phyloP scores from a whole-genome alignment of 345 rosid genomes.

The Eutrema japonicum region DNA sequence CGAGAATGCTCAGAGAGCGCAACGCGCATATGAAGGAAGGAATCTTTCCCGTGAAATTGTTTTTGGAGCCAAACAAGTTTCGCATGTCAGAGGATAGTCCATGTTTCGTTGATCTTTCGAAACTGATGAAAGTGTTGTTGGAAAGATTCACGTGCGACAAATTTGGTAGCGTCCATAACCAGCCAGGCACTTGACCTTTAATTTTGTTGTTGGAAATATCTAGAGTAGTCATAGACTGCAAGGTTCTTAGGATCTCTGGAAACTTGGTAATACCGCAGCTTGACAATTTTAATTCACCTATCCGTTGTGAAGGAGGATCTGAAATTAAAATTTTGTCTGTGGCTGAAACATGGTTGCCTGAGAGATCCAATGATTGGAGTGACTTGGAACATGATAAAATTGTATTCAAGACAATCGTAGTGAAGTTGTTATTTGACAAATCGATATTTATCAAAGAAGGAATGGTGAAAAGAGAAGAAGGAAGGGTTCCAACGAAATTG shows the following conservation, averaged over 20 bases:
- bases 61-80: background rate
- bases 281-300: background rate
- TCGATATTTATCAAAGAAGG: background rate
- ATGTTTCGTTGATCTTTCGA: too few species aligned
- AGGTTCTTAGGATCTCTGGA: background rate
- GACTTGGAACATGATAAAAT: background rate
- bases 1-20: background rate
- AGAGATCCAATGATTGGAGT: background rate
- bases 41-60: background rate
- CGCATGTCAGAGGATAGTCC: too few species aligned
- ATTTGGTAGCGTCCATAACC: too few species aligned
- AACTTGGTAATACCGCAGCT: background rate
- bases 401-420: background rate
- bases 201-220: too few species aligned
- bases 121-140: too few species aligned
- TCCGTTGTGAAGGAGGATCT: background rate
- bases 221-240: too few species aligned
- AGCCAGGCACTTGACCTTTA: too few species aligned
- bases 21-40: constrained; percentile 3
- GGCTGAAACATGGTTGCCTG: background rate
- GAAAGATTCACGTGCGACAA: too few species aligned
- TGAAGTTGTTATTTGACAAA: background rate
- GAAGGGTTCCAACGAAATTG: too few species aligned
- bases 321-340: background rate
- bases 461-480: background rate